phyloP scores from a whole-genome alignment of 2,329 filamentous ascomycete genomes.

The Fusarium nanum region DNA sequence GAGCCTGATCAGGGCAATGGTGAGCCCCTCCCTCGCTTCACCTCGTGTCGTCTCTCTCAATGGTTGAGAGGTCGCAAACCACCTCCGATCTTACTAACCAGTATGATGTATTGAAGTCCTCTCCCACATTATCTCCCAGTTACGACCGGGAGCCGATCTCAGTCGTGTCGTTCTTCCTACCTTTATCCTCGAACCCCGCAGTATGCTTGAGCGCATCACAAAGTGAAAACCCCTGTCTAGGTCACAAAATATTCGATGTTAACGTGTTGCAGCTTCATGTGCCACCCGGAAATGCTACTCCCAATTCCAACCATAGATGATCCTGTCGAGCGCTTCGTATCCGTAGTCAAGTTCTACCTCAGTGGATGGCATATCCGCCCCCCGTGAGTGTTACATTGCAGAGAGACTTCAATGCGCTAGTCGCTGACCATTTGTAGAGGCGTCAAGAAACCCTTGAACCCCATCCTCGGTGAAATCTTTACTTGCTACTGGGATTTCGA shows the following conservation, averaged over 20 bases:
- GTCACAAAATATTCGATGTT: constrained; percentile 12
- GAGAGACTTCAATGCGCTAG: constrained; percentile 6
- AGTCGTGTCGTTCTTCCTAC: constrained; percentile 95
- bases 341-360: constrained; percentile 97
- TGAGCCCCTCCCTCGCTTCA: constrained; percentile 53
- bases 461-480: constrained; percentile 93
- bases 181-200: constrained; percentile 96
- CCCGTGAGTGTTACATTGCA: constrained; percentile 71
- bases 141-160: constrained; percentile 93
- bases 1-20: constrained; percentile 95
- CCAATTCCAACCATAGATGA: constrained; percentile 90
- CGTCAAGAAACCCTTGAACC: constrained; percentile 98
- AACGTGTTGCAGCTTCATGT: constrained; percentile 84
- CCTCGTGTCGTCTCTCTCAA: constrained; percentile 19
- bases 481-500: constrained; percentile 96
- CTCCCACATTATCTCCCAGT: constrained; percentile 95
- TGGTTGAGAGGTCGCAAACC: constrained; percentile 13
- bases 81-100: constrained; percentile 28
- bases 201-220: constrained; percentile 98
- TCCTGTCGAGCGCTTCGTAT: constrained; percentile 87
- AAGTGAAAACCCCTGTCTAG: constrained; percentile 69
- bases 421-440: constrained; percentile 67
- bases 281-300: constrained; percentile 94
- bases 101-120: constrained; percentile 71
- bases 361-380: constrained; percentile 99